phyloP scores from a whole-genome alignment of 352 stramenopile genomes.

The Pythium sukuiense region DNA sequence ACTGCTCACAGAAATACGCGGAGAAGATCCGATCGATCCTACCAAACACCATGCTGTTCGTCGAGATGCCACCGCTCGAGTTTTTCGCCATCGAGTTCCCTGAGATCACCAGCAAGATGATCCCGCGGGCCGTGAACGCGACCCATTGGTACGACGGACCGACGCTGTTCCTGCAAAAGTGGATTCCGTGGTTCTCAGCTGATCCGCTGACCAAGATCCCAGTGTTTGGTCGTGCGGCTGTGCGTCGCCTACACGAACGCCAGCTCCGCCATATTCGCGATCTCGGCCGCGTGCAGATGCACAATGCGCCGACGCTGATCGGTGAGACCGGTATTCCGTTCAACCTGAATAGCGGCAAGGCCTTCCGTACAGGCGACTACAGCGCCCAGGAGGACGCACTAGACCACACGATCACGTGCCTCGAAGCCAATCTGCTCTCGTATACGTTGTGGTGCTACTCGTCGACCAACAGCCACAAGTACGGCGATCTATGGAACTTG shows the following conservation, averaged over 20 bases:
- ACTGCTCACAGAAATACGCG: conserved; percentile 37
- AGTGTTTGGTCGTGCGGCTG: conserved; percentile 61
- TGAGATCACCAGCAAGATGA: conserved; percentile 46
- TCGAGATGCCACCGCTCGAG: conserved; percentile 78
- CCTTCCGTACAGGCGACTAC: conserved; percentile 56
- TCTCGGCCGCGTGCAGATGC: conserved; percentile 54
- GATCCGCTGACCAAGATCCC: conserved; percentile 63
- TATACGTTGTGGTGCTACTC: conserved; percentile 93
- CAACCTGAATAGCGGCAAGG: conserved; percentile 55
- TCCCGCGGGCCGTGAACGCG: conserved; percentile 78
- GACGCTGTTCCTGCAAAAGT: conserved; percentile 80
- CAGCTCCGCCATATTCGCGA: conserved; percentile 62
- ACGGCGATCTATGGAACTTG: conserved; percentile 84
- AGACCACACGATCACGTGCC: conserved; percentile 67
- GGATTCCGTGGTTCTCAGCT: conserved; percentile 73
- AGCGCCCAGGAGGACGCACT: conserved; percentile 54
- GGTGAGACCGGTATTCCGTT: conserved; percentile 74
- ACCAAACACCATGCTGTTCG: conserved; percentile 69
- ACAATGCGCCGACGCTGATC: conserved; percentile 62
- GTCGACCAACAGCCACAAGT: conserved; percentile 72
- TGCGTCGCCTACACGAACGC: conserved; percentile 55
- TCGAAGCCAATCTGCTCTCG: conserved; percentile 74
- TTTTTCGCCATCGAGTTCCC: conserved; percentile 72
- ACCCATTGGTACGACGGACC: conserved; percentile 92
- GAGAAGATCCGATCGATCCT: conserved; percentile 59